Percentiles rank a stretch among this genome's conserved stretches.
phyloP scores from a whole-genome alignment of 2,329 filamentous ascomycete genomes.

The Talaromyces sp. region DNA sequence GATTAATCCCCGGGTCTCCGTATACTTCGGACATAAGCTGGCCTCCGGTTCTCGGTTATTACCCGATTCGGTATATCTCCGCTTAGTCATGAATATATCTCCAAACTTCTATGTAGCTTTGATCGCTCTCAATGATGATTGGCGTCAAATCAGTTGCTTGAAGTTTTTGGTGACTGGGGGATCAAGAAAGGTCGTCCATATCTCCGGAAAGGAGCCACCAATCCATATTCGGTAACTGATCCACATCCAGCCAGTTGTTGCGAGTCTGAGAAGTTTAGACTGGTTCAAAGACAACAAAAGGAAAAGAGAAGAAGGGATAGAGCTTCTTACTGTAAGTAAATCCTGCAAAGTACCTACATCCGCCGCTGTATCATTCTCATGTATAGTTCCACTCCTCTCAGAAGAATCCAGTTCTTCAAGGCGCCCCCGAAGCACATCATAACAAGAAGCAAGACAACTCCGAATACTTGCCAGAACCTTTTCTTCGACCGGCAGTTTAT shows the following conservation, averaged over 20 bases:
- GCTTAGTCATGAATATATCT: neutral
- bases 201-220: slow-evolving; percentile 2
- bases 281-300: no score
- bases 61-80: neutral
- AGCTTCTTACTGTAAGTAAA: neutral
- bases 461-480: neutral
- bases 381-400: neutral
- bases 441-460: neutral
- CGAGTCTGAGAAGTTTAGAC: neutral
- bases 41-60: neutral
- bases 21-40: neutral
- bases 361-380: neutral
- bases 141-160: neutral
- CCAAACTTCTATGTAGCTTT: neutral
- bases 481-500: neutral
- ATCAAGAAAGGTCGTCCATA: neutral
- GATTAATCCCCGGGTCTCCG: neutral
- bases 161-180: neutral
- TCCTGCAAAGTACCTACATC: neutral
- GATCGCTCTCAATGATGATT: neutral
- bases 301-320: neutral
- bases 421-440: neutral
- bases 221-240: neutral
- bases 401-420: neutral
- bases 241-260: neutral